phyloP scores from a whole-genome alignment of 805 yeast species.

The Starmerella bombicola region DNA sequence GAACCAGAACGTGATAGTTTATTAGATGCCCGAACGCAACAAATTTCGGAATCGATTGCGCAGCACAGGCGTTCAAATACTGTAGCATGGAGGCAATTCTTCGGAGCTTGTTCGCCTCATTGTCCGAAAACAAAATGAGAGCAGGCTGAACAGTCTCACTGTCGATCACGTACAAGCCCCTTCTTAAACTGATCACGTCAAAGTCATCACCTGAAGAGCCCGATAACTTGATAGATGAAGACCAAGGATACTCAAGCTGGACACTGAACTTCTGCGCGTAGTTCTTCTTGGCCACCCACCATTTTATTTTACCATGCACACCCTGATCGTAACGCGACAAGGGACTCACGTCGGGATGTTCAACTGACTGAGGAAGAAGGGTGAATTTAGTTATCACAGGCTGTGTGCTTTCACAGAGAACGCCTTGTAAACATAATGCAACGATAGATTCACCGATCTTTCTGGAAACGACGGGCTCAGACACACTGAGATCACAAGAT shows the following conservation, averaged over 20 bases:
- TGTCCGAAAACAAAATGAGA: background rate
- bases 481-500: slow-evolving; percentile 8
- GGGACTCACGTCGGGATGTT: slow-evolving; percentile 12
- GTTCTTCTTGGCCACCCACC: slow-evolving; percentile 14
- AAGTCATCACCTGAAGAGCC: background rate
- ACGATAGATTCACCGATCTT: slow-evolving; percentile 2
- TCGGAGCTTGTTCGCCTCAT: background rate
- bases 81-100: slow-evolving; percentile 23
- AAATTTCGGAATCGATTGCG: slow-evolving; percentile 14
- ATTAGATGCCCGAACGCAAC: slow-evolving; percentile 19
- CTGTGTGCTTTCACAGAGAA: background rate
- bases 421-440: slow-evolving; percentile 10
- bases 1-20: slow-evolving; percentile 19
- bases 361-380: slow-evolving; percentile 4
- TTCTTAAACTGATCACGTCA: no score
- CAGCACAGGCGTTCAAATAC: slow-evolving; percentile 10
- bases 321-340: slow-evolving; percentile 13
- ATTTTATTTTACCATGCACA: slow-evolving; percentile 8
- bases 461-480: slow-evolving; percentile 12
- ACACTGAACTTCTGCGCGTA: background rate
- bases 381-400: slow-evolving; percentile 1
- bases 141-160: background rate
- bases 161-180: background rate
- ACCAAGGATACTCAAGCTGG: background rate
- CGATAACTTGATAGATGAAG: background rate